A percentile compares a stretch with the other conserved stretches of the same genome.
phyloP scores from a whole-genome alignment of 164 flowering plant species.

The Stephania japonica region DNA sequence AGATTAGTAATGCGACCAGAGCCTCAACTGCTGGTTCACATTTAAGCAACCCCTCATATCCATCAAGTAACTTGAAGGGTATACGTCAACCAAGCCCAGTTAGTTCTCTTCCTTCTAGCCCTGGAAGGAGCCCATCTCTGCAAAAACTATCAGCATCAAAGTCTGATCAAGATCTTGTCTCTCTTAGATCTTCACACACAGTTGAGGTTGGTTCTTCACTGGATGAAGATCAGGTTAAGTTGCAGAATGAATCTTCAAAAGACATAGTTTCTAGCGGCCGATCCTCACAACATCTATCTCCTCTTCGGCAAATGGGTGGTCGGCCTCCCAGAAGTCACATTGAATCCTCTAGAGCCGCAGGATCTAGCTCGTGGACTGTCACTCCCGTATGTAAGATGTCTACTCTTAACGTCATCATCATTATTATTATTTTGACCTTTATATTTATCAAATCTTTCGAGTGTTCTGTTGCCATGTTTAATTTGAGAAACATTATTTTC shows the following conservation, averaged over 20 bases:
- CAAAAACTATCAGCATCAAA: constrained; percentile 66
- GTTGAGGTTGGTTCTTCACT: constrained; percentile 41
- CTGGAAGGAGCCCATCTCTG: constrained; percentile 37
- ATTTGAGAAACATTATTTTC: constrained; percentile 21
- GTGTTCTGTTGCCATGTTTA: constrained; percentile 6
- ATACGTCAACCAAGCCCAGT: constrained; percentile 44
- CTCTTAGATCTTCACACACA: constrained; percentile 67
- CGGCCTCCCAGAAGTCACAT: constrained; percentile 28
- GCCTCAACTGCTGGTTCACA: constrained; percentile 26
- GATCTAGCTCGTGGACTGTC: constrained; percentile 38
- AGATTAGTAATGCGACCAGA: constrained; percentile 30
- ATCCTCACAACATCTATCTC: constrained; percentile 49
- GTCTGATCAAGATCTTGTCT: constrained; percentile 83
- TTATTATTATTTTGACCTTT: constrained; percentile 9
- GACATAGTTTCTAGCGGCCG: constrained; percentile 35
- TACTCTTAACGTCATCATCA: constrained; percentile 9
- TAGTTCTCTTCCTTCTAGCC: constrained; percentile 42
- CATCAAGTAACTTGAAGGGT: constrained; percentile 50
- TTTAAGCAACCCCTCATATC: constrained; percentile 32
- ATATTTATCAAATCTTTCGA: background rate
- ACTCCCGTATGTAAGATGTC: constrained; percentile 61
- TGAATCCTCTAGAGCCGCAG: constrained; percentile 33
- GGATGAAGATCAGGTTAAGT: constrained; percentile 61
- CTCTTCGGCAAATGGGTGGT: constrained; percentile 34
- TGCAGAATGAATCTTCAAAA: constrained; percentile 43